Conservation (phyloP, 768 basidiomycete species). For the Macrocybe gigantea region DNA sequence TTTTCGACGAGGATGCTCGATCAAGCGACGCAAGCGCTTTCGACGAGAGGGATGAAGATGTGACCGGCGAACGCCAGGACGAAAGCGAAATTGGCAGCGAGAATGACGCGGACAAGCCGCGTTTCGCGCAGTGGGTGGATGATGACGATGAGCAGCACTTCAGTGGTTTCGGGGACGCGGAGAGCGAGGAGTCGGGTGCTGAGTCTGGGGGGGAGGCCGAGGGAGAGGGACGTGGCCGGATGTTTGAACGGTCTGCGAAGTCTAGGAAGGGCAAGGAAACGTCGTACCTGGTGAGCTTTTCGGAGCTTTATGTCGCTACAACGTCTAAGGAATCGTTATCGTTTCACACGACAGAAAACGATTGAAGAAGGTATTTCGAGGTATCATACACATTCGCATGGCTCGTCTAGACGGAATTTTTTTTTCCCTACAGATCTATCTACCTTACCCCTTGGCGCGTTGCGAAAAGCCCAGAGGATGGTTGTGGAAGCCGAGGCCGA, state of each 20-base stretch:
- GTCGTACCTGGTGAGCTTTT: constrained; percentile 21
- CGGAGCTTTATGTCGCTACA: neutral
- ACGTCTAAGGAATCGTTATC: neutral
- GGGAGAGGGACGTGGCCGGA: no score
- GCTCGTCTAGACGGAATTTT: neutral
- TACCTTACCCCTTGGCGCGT: constrained; percentile 54
- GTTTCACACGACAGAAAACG: constrained; percentile 1
- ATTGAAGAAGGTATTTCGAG: constrained; percentile 7
- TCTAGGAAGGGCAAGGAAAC: constrained; percentile 20
- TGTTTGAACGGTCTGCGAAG: no score
- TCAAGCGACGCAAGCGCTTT: no score
- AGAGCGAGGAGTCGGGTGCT: no score
- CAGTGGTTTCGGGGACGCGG: no score
- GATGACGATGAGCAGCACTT: constrained; percentile 33
- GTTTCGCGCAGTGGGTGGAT: constrained; percentile 59
- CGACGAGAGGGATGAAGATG: no score
- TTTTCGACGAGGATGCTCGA: neutral
- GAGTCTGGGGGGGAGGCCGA: no score
- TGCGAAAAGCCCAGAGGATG: constrained; percentile 58
- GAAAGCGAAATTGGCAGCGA: constrained; percentile 11
- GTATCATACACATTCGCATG: neutral
- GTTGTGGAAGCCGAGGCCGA: constrained; percentile 38
- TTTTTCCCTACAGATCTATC: constrained; percentile 42
- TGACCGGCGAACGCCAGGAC: no score
- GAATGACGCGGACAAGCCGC: constrained; percentile 46